Conservation (phyloP, 2,329 filamentous ascomycete species). For the Neopestalotiopsis clavispora region DNA sequence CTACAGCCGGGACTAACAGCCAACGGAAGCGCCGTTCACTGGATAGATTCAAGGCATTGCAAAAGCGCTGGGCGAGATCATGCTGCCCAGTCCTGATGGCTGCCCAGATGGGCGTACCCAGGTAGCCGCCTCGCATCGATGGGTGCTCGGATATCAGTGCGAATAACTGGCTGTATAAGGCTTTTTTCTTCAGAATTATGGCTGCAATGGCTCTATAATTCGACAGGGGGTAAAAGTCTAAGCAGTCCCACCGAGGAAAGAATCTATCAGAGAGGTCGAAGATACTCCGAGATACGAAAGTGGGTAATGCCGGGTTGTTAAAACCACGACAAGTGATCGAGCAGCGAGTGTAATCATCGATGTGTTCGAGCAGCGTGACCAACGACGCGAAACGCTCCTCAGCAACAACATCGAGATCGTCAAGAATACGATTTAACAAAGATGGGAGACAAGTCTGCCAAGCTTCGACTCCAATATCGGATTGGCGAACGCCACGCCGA, state of each 20-base stretch:
- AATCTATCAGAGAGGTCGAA: too few species aligned
- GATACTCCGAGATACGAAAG: too few species aligned
- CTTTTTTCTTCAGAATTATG: too few species aligned
- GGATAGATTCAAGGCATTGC: background rate
- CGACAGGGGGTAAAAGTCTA: too few species aligned
- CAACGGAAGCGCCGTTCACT: background rate
- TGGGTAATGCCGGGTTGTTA: too few species aligned
- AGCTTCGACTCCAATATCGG: background rate
- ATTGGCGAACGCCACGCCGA: too few species aligned
- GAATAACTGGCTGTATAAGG: too few species aligned
- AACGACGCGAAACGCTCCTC: background rate
- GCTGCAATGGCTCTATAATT: too few species aligned
- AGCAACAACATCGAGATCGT: background rate
- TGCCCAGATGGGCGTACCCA: background rate
- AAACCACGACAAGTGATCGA: too few species aligned
- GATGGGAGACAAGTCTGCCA: background rate
- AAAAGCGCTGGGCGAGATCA: background rate
- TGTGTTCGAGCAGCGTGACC: background rate
- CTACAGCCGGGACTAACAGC: background rate
- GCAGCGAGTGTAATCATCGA: too few species aligned
- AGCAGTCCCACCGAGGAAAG: too few species aligned
- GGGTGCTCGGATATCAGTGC: background rate
- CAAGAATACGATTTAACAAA: background rate
- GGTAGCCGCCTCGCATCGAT: background rate
- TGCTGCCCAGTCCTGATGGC: background rate